phyloP scores from a whole-genome alignment of 23 red algal species.

The Cyanidiococcus yangmingshanensis region DNA sequence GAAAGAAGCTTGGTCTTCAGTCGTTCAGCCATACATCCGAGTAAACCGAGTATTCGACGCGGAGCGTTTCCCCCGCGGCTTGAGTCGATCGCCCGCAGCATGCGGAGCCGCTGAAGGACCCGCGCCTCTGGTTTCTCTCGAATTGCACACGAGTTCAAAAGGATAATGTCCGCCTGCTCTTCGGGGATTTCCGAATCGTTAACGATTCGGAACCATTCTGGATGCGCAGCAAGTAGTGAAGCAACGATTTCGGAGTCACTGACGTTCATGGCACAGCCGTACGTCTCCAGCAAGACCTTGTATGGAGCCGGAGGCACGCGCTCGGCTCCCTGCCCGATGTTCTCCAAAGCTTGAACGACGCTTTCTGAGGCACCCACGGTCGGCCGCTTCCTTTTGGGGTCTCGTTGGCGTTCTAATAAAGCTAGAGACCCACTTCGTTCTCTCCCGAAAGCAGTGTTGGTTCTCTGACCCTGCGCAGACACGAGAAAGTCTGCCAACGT shows the following conservation, averaged over 20 bases:
- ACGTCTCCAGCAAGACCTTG: constrained; percentile 32
- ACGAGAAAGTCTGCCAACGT: constrained; percentile 14
- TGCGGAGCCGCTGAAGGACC: constrained; percentile 22
- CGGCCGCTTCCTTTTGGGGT: neutral
- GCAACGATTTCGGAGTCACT: constrained; percentile 30
- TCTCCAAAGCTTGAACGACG: neutral
- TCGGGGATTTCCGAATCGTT: neutral
- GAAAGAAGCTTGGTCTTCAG: constrained; percentile 35
- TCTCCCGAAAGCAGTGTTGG: too few species aligned
- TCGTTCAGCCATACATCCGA: constrained; percentile 68
- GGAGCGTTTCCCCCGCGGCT: neutral
- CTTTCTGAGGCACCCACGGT: neutral
- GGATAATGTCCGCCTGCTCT: constrained; percentile 22
- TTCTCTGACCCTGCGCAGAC: too few species aligned
- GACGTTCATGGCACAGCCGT: constrained; percentile 57
- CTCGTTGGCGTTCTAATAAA: neutral
- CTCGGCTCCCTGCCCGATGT: neutral
- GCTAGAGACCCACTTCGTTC: too few species aligned
- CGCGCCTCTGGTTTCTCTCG: constrained; percentile 42
- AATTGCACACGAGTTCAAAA: constrained; percentile 59
- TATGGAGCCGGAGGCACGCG: neutral
- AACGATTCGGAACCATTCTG: neutral
- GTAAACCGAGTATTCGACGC: constrained; percentile 13
- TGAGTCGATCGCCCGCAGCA: constrained; percentile 8
- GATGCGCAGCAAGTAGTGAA: neutral